Base-by-base conservation (phyloP, 768 basidiomycete genomes). In the Boletus eberwhitei region DNA sequence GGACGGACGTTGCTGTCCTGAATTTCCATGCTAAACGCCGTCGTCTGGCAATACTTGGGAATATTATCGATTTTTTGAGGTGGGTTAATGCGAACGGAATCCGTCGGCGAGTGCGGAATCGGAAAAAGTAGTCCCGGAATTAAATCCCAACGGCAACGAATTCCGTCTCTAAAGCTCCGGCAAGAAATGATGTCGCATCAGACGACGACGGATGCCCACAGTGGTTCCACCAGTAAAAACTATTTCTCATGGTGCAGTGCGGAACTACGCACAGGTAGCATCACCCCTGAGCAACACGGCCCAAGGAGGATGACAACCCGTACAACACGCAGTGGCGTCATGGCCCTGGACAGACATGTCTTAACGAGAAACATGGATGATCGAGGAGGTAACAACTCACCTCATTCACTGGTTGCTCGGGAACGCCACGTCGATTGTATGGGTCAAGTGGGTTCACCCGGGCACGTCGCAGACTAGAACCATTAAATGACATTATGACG, bases 251-350 rank as follows among this genome's bases (percentile, higher is more conserved):
- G 52, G 11, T n/a, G 17, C 50, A 47, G 46, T 35, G 43, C 47
- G 52, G 63, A 48, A 39, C 50, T 56, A 57, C 63, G 58, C 63
- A 65, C 55, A 46, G 42, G 48, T 40, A 42, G n/a, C 52, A 51
- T 50, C 50, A 57, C 65, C 65, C 24, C 66, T 68, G 66, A 63
- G 43, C 32, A 49, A 49, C 49, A 57, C 48, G 52, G 43, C 49
- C 7, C 43, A 34, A 43, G 44, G 47, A 41, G 41, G 32, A 56
- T 50, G 54, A 46, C 48, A 48, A 46, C 19, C 19, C 56, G 34
- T 24, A 53, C 34, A 65, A 62, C 63, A 65, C 36, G 60, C 59
- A 58, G 66, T 56, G 58, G 66, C 66, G 56, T 63, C 53, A 56
- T 56, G 60, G 38, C 61, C 52, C 64, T 57, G 52, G 47, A 38